phyloP scores from a whole-genome alignment of 495 filamentous ascomycete genomes.

The Xylaria grammica region DNA sequence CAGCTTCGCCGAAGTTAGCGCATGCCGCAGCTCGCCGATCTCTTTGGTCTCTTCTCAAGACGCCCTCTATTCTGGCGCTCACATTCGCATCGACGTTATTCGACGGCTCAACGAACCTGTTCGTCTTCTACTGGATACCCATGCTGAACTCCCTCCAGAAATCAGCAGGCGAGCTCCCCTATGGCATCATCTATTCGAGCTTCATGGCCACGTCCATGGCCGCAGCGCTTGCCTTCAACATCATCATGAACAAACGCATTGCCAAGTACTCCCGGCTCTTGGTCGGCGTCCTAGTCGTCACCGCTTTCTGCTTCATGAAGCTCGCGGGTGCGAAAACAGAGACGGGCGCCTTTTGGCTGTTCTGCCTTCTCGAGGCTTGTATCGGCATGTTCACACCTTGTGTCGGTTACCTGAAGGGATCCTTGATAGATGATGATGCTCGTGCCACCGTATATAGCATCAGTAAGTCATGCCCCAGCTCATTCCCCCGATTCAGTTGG shows the following conservation, averaged over 20 bases:
- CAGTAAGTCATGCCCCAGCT: slow-evolving; percentile 5
- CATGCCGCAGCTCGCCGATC: not conserved
- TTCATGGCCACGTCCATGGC: slow-evolving; percentile 64
- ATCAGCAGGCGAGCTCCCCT: slow-evolving; percentile 47
- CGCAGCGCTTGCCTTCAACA: slow-evolving; percentile 51
- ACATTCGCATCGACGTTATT: slow-evolving; percentile 57
- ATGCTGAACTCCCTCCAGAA: slow-evolving; percentile 48
- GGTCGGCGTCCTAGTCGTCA: slow-evolving; percentile 39
- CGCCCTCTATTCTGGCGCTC: slow-evolving; percentile 51
- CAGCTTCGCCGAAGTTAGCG: slow-evolving; percentile 2
- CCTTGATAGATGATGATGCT: slow-evolving; percentile 54
- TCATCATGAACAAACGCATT: slow-evolving; percentile 36
- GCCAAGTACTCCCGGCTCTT: slow-evolving; percentile 42
- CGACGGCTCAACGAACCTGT: slow-evolving; percentile 65
- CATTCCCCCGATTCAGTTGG: not conserved
- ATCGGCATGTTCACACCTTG: slow-evolving; percentile 61
- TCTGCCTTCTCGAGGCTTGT: slow-evolving; percentile 58
- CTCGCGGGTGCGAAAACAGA: slow-evolving; percentile 49
- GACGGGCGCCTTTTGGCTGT: slow-evolving; percentile 55
- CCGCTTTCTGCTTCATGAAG: slow-evolving; percentile 44
- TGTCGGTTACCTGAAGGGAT: slow-evolving; percentile 55
- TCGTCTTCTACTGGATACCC: slow-evolving; percentile 63
- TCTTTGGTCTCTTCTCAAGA: slow-evolving; percentile 31
- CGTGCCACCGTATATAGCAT: slow-evolving; percentile 59
- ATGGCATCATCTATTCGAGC: slow-evolving; percentile 61